Base-by-base conservation (phyloP, 495 filamentous ascomycete genomes). In the Astrocystis sublimbata region DNA sequence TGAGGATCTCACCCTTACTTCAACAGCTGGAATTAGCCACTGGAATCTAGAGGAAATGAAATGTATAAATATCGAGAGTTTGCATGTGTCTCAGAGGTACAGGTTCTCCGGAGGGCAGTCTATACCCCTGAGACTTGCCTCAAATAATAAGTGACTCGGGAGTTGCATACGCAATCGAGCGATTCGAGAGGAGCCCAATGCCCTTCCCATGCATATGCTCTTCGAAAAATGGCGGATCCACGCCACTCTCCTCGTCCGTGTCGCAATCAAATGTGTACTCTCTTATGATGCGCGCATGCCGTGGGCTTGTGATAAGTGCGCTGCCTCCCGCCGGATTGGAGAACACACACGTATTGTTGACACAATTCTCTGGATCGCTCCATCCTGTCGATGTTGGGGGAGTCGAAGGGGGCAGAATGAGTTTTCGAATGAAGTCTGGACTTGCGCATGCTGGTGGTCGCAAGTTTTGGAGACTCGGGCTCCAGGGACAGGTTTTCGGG, bases 1-100 rank as follows among this genome's bases (percentile, higher is more conserved):
- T 71, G 47, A 81, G 62, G 31, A 71, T 62, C 52, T 79, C 78
- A 19, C 76, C 76, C 24, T 67, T 70, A 3, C n/a, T n/a, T n/a
- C n/a, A n/a, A n/a, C n/a, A n/a, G n/a, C n/a, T n/a, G n/a, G n/a
- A n/a, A n/a, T n/a, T n/a, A n/a, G n/a, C n/a, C n/a, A n/a, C n/a
- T n/a, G n/a, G n/a, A n/a, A n/a, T n/a, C n/a, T n/a, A n/a, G n/a
- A n/a, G n/a, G n/a, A n/a, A n/a, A n/a, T n/a, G n/a, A n/a, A n/a
- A n/a, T n/a, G n/a, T n/a, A n/a, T n/a, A n/a, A n/a, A n/a, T n/a
- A n/a, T n/a, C n/a, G n/a, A n/a, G n/a, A n/a, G n/a, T n/a, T n/a
- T n/a, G n/a, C n/a, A n/a, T n/a, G n/a, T n/a, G n/a, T n/a, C n/a
- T n/a, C n/a, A n/a, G n/a, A n/a, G n/a, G n/a, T n/a, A n/a, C n/a